phyloP scores from a whole-genome alignment of 2,329 filamentous ascomycete species.

The Aspergillus tamarii region DNA sequence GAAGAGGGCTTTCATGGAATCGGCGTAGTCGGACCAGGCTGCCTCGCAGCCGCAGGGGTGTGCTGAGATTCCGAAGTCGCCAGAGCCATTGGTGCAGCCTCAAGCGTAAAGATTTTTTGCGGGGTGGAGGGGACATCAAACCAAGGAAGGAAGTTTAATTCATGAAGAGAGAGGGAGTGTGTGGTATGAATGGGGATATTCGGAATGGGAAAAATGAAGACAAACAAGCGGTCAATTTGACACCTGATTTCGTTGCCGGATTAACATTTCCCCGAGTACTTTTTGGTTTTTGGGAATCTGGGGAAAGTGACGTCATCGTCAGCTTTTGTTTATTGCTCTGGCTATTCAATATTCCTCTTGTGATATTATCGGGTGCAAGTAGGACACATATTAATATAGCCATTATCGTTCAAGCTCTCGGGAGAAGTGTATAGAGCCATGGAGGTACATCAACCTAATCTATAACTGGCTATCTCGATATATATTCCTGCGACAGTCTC shows the following conservation, averaged over 20 bases:
- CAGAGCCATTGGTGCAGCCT: conserved; percentile 2
- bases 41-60: conserved; percentile 25
- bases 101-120: conserved; percentile 2
- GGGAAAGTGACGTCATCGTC: background rate
- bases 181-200: too few relatives aligned
- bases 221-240: conserved; percentile 1
- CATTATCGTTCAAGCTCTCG: too few relatives aligned
- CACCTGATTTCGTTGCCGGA: background rate
- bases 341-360: background rate
- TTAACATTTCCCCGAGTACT: background rate
- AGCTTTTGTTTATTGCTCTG: background rate
- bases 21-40: conserved; percentile 26
- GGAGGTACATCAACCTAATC: too few relatives aligned
- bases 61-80: conserved; percentile 19
- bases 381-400: too few relatives aligned
- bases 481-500: too few relatives aligned
- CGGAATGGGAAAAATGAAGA: background rate
- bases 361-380: too few relatives aligned
- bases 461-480: too few relatives aligned
- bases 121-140: background rate
- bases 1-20: conserved; percentile 23
- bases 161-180: background rate
- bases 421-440: too few relatives aligned
- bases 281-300: background rate
- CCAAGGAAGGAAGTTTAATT: background rate